Percentiles rank a stretch among this genome's conserved stretches.
Conservation (phyloP, 352 stramenopile genomes). For the Phytophthora sansomeana region DNA sequence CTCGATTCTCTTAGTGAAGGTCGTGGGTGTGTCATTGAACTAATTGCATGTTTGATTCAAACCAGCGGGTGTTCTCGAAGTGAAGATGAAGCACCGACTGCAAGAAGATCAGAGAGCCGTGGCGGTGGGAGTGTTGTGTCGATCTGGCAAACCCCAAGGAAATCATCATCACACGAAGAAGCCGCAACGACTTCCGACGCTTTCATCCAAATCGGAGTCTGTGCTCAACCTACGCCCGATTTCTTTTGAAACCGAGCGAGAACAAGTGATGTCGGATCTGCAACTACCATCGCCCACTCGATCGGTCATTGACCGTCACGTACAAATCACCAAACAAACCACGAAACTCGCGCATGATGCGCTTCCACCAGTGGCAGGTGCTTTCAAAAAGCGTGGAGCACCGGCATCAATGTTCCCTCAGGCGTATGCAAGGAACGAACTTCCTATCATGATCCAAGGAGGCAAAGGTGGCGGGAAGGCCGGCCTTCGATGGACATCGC, state of each 20-base stretch:
- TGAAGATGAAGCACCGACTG: constrained; percentile 76
- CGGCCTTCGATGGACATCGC: constrained; percentile 63
- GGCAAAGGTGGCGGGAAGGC: constrained; percentile 45
- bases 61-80: constrained; percentile 64
- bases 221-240: constrained; percentile 29
- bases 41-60: background rate
- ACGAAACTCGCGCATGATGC: constrained; percentile 31
- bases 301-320: constrained; percentile 60
- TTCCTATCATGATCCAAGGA: constrained; percentile 77
- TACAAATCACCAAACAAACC: constrained; percentile 58
- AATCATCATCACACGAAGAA: constrained; percentile 42
- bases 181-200: constrained; percentile 53
- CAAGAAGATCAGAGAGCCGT: constrained; percentile 55
- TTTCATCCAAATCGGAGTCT: constrained; percentile 33
- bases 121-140: constrained; percentile 51
- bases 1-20: background rate
- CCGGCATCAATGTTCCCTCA: constrained; percentile 63
- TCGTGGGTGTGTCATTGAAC: background rate
- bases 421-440: constrained; percentile 67
- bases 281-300: constrained; percentile 66
- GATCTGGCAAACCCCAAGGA: constrained; percentile 15
- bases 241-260: constrained; percentile 57
- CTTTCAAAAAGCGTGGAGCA: constrained; percentile 56
- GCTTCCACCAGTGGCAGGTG: constrained; percentile 63
- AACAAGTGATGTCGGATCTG: constrained; percentile 60